Evolutionary conservation across 192 early-diverging fungal genomes (phyloP).

Genomic region (Coemansia sp.): DNA sequence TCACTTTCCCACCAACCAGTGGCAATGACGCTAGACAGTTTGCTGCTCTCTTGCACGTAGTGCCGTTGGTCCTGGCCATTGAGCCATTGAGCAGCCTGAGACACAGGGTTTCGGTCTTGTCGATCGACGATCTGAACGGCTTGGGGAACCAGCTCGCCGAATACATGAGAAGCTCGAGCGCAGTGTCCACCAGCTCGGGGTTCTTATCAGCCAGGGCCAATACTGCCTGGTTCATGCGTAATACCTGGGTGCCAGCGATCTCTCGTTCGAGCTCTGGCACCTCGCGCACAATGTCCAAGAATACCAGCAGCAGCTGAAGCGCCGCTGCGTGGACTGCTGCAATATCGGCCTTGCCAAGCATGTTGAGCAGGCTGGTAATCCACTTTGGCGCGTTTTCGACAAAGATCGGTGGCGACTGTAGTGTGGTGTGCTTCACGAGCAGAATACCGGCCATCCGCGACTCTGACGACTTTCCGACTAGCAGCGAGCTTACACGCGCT

Average conservation of each 20-base stretch:
- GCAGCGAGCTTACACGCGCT: slow-evolving; percentile 43
- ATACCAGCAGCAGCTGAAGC: slow-evolving; percentile 32
- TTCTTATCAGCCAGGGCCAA: slow-evolving; percentile 38
- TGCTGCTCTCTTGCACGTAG: slow-evolving; percentile 7
- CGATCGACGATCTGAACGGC: slow-evolving; percentile 43
- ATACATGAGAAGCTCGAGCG: slow-evolving; percentile 31
- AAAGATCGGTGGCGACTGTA: slow-evolving; percentile 37
- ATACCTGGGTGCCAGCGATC: slow-evolving; percentile 38
- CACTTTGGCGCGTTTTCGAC: slow-evolving; percentile 42
- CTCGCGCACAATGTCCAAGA: slow-evolving; percentile 49
- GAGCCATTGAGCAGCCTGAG: slow-evolving; percentile 26
- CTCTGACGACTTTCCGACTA: slow-evolving; percentile 31
- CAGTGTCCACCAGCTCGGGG: slow-evolving; percentile 21
- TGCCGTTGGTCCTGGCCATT: not conserved
- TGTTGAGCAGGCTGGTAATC: slow-evolving; percentile 28
- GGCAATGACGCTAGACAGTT: slow-evolving; percentile 27
- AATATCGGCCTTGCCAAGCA: slow-evolving; percentile 35
- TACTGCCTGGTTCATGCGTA: slow-evolving; percentile 49
- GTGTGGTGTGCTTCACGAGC: slow-evolving; percentile 46
- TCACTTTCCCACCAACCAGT: slow-evolving; percentile 36
- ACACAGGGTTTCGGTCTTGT: slow-evolving; percentile 43
- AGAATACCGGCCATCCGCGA: slow-evolving; percentile 43
- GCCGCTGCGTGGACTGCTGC: slow-evolving; percentile 18
- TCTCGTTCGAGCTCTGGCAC: slow-evolving; percentile 40
- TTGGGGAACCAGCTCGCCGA: slow-evolving; percentile 49